Conservation (phyloP, 306 rosid species). For the Prunus mira region DNA sequence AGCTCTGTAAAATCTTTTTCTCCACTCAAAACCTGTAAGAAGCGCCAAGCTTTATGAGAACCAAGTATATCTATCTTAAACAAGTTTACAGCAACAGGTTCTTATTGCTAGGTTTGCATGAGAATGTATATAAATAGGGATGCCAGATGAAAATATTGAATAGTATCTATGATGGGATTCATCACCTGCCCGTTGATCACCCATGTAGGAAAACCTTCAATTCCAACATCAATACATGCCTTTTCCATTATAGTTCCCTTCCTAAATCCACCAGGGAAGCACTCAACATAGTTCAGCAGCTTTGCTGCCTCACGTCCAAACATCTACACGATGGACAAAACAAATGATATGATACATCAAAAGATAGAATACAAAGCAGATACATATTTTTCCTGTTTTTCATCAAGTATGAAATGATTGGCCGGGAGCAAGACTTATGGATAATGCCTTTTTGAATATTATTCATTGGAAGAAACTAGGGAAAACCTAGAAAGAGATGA, state of each 20-base stretch:
- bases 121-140: neutral
- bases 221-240: slow-evolving; percentile 57
- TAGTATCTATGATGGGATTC: neutral
- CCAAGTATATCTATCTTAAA: neutral
- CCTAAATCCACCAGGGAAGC: slow-evolving; percentile 81
- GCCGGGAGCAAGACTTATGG: neutral
- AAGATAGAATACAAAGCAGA: neutral
- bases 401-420: neutral
- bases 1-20: slow-evolving; percentile 62
- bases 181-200: slow-evolving; percentile 76
- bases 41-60: slow-evolving; percentile 21
- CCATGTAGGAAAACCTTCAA: slow-evolving; percentile 95
- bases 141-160: neutral
- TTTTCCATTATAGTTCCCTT: slow-evolving; percentile 66
- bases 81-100: neutral
- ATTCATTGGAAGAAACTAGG: neutral
- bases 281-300: slow-evolving; percentile 75
- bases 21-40: slow-evolving; percentile 67
- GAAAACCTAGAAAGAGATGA: neutral
- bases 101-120: neutral
- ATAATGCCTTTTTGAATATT: neutral
- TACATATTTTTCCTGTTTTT: too few species aligned
- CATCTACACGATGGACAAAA: slow-evolving; percentile 41
- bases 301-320: slow-evolving; percentile 85
- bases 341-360: neutral